Conservation (phyloP, 768 basidiomycete genomes). For the Leccinum sublutescens region DNA sequence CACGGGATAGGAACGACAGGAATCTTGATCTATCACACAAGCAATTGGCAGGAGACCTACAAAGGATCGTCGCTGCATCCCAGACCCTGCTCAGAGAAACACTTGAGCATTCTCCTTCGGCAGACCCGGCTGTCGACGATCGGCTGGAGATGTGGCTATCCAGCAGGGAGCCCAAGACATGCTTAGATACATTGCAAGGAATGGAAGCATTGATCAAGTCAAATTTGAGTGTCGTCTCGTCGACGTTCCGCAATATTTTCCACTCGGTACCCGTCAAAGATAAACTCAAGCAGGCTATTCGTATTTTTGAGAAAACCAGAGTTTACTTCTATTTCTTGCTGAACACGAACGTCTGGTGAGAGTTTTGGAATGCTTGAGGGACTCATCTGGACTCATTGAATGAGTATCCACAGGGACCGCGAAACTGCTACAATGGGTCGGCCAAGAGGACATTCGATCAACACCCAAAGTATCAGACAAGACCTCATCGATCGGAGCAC, state of each 20-base stretch:
- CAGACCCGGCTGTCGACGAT: background rate
- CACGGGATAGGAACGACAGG: background rate
- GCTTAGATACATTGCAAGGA: background rate
- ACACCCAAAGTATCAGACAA: background rate
- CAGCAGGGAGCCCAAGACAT: background rate
- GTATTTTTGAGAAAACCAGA: background rate
- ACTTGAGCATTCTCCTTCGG: background rate
- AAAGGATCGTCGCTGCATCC: background rate
- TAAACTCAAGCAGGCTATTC: background rate
- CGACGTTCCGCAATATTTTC: background rate
- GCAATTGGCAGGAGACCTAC: background rate
- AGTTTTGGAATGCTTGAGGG: background rate
- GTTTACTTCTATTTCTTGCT: background rate
- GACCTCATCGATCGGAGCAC: background rate
- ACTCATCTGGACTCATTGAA: background rate
- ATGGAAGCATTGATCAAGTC: background rate
- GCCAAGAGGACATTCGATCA: background rate
- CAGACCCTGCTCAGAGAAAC: background rate
- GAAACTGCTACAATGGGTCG: background rate
- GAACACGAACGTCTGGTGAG: background rate
- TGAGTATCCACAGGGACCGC: background rate
- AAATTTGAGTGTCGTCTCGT: background rate
- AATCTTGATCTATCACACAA: background rate
- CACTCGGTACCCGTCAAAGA: background rate
- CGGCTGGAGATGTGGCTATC: background rate